Base-by-base conservation (phyloP, 257 asterid genomes). In the Solanum infundibuliforme region DNA sequence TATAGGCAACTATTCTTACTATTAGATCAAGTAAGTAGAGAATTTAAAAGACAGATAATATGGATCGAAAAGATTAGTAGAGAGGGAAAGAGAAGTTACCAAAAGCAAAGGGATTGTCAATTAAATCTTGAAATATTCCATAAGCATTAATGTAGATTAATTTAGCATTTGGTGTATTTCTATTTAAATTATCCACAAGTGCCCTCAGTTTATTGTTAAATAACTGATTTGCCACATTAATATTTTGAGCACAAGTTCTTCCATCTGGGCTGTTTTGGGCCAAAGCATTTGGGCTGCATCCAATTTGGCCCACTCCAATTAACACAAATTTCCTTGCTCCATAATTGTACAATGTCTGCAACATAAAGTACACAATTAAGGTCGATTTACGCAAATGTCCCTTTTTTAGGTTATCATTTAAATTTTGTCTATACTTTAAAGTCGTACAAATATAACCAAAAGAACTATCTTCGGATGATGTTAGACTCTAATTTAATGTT, bases 261-360 rank as follows among this genome's bases (percentile, higher is more conserved):
- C 99, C 99, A 69, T 96, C 99, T 0, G 94, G 92, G 92, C 99
- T 96, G 85, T 94, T 94, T 88, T 96, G 99, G 5, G 99, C 98
- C 92, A 96, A 76, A 10, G 95, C 97, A 52, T 96, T 96, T 36
- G 99, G 99, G 90, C 98, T 95, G 93, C 99, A 96, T 16, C 99
- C 98, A 66, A 96, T 95, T 58, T 94, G 98, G 18, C 98, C 98
- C 20, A 95, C 92, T 88, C 98, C 98, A 18, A 87, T 92, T 85
- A 95, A 43, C 10, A 48, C 96, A 66, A 96, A 91, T 89, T 95
- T 96, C 89, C 98, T 90, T 23, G 98, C 99, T 55, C 98, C 99
- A 34, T 88, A 93, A 87, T 92, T 62, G 90, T 96, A 92, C 89
- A 96, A 27, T 32, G 88, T 32, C 98, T 94, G 66, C 13, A 66